Evolutionary conservation across 305 asterid species (phyloP), one percentile per base, ranked within the genome.

Genomic region (Rubia peregrina): DNA sequence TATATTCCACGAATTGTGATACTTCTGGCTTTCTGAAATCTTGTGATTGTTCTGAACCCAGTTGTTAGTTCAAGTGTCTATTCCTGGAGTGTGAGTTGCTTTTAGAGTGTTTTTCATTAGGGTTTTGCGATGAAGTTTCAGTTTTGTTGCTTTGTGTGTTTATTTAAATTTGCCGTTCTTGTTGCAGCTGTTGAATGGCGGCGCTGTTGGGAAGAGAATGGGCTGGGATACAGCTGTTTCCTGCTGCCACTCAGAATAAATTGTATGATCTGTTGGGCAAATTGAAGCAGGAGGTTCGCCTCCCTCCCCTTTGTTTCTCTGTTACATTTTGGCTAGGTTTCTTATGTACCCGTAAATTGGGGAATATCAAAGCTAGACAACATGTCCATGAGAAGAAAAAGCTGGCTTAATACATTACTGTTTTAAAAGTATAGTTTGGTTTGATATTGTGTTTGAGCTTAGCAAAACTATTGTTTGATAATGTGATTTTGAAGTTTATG

Each of bases 221-320:
- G 98, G 78, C 87, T n/a, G 92, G 89, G 69, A 87, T 92, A 57
- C 92, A 88, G 80, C 95, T 88, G 77, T 92, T 92, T 75, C 98
- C 98, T 14, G 85, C 87, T 44, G 93, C 96, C 56, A 92, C 97
- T 44, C 97, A 90, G 80, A 87, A 87, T 68, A 90, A 88, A 77
- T 74, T 92, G 95, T 90, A 84, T 66, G 95, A 87, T 59, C 81
- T 92, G 87, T 75, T 92, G 83, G 84, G 85, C 6, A 86, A 88
- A 73, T 76, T 92, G 59, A 90, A 90, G 82, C 83, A 76, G 57
- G 85, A 90, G 97, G 98, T 92, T 69, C 11, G 3, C 9, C n/a
- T 60, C 55, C 77, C 43, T 71, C 41, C 42, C 19, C 16, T 33
- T 36, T 62, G 42, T 7, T 12, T 62, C 26, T 17, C 62, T n/a